Percentiles rank a stretch among this genome's conserved stretches.
Conservation (phyloP, 495 filamentous ascomycete species). For the Evernia prunastri region DNA sequence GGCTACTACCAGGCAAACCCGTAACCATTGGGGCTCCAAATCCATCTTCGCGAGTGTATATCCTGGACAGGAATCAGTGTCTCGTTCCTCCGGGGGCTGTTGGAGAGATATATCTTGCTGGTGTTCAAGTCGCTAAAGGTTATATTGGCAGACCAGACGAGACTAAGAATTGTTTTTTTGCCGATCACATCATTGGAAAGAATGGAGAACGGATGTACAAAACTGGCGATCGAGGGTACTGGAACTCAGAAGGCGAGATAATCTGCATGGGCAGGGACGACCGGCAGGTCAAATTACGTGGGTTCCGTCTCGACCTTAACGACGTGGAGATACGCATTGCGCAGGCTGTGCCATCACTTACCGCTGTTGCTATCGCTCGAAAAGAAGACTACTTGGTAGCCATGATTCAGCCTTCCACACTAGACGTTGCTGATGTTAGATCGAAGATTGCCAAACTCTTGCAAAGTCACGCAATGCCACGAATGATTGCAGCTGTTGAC, state of each 20-base stretch:
- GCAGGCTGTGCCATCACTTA: conserved; percentile 2
- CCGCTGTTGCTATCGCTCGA: conserved; percentile 13
- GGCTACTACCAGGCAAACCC: not conserved
- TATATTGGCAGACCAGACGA: conserved; percentile 30
- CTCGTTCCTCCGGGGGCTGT: conserved; percentile 20
- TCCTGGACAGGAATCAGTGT: not conserved
- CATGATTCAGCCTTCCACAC: conserved; percentile 20
- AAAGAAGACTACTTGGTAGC: conserved; percentile 28
- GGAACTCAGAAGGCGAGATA: conserved; percentile 28
- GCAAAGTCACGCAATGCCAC: conserved; percentile 26
- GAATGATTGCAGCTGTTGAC: conserved; percentile 15
- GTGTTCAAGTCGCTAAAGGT: conserved; percentile 34
- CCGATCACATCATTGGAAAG: conserved; percentile 14
- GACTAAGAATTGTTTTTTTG: conserved; percentile 21
- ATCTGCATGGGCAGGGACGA: conserved; percentile 32
- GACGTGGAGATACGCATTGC: conserved; percentile 30
- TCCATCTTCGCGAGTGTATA: not conserved
- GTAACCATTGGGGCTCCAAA: not conserved
- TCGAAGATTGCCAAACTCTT: conserved; percentile 11
- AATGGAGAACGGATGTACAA: conserved; percentile 30
- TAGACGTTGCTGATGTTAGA: not conserved
- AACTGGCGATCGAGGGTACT: conserved; percentile 33
- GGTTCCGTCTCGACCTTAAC: conserved; percentile 34
- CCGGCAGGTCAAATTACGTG: conserved; percentile 35
- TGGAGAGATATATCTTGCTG: conserved; percentile 36